These are phyloP conservation scores for Anthracocystis setariae DNA, from an alignment of 1,284 basidiomycete species.

Conservation along the genomic window DNA sequence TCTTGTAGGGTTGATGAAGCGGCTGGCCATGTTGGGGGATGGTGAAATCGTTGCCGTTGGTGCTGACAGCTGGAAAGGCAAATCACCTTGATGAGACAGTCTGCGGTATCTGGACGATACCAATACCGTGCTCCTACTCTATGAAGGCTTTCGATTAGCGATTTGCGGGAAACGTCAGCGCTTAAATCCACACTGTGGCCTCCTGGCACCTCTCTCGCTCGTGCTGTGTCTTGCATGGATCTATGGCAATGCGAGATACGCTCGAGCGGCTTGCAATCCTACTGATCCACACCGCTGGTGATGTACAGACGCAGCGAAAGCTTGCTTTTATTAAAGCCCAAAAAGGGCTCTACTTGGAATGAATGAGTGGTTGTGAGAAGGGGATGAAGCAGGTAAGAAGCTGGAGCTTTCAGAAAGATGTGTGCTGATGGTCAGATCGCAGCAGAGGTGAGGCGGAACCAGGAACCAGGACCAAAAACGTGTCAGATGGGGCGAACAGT, in stretches of 20 bases:
- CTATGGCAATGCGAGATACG: not conserved
- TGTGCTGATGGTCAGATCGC: too few species aligned
- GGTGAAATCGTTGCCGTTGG: conserved; percentile 3
- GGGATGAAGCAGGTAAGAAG: too few species aligned
- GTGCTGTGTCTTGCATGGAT: not conserved
- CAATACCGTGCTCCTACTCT: conserved; percentile 1
- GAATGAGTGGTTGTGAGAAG: too few species aligned
- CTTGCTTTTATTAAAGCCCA: too few species aligned
- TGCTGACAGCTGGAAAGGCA: conserved; percentile 1
- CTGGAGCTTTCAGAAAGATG: too few species aligned
- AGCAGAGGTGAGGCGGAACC: too few species aligned
- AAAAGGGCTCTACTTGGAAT: too few species aligned
- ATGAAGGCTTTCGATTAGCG: conserved; percentile 1
- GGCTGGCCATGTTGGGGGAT: not conserved
- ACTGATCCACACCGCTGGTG: too few species aligned
- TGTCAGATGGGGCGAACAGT: too few species aligned
- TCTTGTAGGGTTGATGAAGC: not conserved
- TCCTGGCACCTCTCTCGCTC: not conserved
- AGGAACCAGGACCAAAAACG: too few species aligned
- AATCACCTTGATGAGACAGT: conserved; percentile 12
- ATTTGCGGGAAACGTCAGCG: not conserved
- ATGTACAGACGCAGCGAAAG: too few species aligned
- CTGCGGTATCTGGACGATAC: conserved; percentile 12
- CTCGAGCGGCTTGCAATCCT: too few species aligned
- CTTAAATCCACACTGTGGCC: not conserved